These are phyloP conservation scores for Articulospora tetracladia DNA, from an alignment of 495 filamentous ascomycete species.

Conservation along the genomic window DNA sequence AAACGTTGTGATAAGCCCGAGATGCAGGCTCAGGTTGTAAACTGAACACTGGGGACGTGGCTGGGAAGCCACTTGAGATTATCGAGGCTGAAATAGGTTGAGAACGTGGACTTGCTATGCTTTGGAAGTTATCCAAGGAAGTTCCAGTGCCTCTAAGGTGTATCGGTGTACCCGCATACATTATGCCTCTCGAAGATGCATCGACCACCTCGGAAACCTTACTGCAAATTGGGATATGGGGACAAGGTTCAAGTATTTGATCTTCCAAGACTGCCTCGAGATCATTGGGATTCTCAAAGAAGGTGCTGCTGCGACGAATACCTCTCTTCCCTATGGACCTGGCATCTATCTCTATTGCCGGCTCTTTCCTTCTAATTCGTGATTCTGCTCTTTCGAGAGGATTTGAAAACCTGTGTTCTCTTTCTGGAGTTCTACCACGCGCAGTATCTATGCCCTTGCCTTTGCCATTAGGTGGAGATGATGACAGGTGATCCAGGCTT, in stretches of 20 bases:
- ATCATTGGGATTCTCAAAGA: conserved; percentile 22
- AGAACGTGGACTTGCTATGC: not conserved
- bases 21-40: not conserved
- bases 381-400: conserved; percentile 22
- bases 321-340: conserved; percentile 11
- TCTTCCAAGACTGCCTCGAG: conserved; percentile 20
- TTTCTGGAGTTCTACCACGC: conserved; percentile 14
- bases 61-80: not conserved
- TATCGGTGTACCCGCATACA: not conserved
- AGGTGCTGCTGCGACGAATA: conserved; percentile 22
- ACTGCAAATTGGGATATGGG: conserved; percentile 12
- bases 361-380: conserved; percentile 5
- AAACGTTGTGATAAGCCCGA: not conserved
- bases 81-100: not conserved
- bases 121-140: not conserved
- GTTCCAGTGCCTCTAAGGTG: not conserved
- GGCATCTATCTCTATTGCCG: conserved; percentile 19
- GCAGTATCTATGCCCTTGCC: conserved; percentile 12
- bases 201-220: conserved; percentile 19
- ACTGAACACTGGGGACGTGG: not conserved
- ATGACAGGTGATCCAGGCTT: not conserved
- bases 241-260: conserved; percentile 23
- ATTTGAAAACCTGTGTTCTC: conserved; percentile 11
- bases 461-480: not conserved
- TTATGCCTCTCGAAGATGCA: not conserved